These are phyloP conservation scores for Dryas alaskensis DNA, from an alignment of 306 rosid species.

Conservation along the genomic window DNA sequence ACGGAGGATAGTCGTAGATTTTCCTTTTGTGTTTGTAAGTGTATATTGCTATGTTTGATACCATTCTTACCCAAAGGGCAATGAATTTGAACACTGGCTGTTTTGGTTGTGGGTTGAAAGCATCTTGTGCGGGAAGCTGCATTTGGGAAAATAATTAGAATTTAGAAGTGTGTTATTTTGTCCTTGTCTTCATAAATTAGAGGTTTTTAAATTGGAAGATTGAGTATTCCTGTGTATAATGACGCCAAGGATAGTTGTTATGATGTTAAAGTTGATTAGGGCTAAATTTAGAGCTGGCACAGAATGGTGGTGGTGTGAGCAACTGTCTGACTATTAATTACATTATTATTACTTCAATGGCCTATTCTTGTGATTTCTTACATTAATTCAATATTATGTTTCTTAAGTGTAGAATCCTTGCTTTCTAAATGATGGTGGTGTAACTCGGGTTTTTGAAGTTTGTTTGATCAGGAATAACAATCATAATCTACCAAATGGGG, in stretches of 20 bases:
- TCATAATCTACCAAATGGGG: slow-evolving; percentile 36
- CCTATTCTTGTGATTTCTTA: neutral
- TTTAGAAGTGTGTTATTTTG: neutral
- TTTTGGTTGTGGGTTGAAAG: slow-evolving; percentile 1
- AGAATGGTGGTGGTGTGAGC: neutral
- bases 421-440: neutral
- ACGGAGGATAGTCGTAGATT: neutral
- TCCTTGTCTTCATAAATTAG: neutral
- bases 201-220: neutral
- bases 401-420: neutral
- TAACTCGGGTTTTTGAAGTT: slow-evolving; percentile 7
- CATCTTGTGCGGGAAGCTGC: neutral
- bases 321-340: neutral
- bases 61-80: neutral
- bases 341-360: neutral
- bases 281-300: neutral
- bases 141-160: neutral
- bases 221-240: neutral
- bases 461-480: slow-evolving; percentile 8
- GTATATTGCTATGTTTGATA: neutral
- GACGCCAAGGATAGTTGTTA: neutral
- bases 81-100: neutral
- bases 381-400: neutral
- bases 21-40: neutral
- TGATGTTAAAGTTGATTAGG: neutral